Evolutionary conservation across 345 rosid genomes (phyloP).

Genomic region (Populus deltoides): DNA sequence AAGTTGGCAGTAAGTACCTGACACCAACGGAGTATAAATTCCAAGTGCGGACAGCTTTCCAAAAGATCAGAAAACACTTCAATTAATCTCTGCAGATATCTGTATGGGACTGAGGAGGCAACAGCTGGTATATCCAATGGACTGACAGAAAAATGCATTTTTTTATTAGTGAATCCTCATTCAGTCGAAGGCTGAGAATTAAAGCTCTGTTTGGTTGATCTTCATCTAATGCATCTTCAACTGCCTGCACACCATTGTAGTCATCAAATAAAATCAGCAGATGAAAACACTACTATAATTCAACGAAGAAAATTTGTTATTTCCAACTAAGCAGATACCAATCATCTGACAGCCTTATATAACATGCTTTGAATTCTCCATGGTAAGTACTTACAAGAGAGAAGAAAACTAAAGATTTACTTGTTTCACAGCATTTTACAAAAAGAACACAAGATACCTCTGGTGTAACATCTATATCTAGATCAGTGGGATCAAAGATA

Average conservation of each 20-base stretch:
- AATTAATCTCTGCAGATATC: constrained; percentile 74
- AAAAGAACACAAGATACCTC: constrained; percentile 47
- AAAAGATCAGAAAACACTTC: constrained; percentile 79
- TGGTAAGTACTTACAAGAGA: neutral
- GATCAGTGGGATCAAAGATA: constrained; percentile 95
- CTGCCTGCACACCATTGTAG: constrained; percentile 47
- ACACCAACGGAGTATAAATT: constrained; percentile 84
- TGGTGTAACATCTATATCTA: constrained; percentile 94
- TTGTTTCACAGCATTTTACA: neutral
- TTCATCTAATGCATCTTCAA: constrained; percentile 64
- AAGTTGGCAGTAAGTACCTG: constrained; percentile 46
- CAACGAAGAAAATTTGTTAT: neutral
- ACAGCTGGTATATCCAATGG: constrained; percentile 67
- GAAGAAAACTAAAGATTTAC: neutral
- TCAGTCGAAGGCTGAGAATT: constrained; percentile 82
- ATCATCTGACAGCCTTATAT: neutral
- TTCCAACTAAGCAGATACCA: neutral
- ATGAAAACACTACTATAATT: neutral
- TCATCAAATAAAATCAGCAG: constrained; percentile 1
- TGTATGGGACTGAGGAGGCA: constrained; percentile 55
- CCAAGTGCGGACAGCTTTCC: constrained; percentile 84
- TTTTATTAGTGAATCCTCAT: constrained; percentile 74
- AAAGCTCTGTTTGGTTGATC: constrained; percentile 70
- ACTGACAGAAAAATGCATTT: constrained; percentile 70
- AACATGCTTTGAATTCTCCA: neutral